Evolutionary conservation across 2,329 filamentous ascomycete species (phyloP).

Genomic region (Fusarium nematophilum): DNA sequence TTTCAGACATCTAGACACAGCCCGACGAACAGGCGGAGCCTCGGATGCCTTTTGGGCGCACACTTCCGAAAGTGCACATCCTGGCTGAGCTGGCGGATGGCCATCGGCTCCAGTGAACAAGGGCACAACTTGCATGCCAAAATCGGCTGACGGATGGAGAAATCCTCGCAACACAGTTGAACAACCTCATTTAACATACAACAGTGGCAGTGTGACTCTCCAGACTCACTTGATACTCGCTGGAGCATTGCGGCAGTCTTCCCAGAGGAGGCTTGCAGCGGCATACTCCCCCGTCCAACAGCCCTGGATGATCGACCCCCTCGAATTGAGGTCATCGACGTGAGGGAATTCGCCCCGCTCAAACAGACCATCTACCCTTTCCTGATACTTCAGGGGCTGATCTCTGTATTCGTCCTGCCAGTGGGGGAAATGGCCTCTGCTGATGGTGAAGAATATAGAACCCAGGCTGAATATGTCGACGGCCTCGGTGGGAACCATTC

Average conservation of each 20-base stretch:
- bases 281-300: background rate
- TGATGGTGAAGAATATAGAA: background rate
- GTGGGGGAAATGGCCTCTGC: background rate
- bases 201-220: too few species aligned
- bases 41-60: too few species aligned
- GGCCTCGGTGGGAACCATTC: background rate
- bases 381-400: background rate
- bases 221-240: too few species aligned
- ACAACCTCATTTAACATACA: too few species aligned
- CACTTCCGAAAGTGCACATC: too few species aligned
- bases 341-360: background rate
- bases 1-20: too few species aligned
- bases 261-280: background rate
- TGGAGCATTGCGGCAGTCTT: background rate
- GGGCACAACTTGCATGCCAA: too few species aligned
- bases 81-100: too few species aligned
- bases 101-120: too few species aligned
- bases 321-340: background rate
- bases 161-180: too few species aligned
- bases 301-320: background rate
- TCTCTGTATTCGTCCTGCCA: background rate
- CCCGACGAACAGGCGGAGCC: too few species aligned
- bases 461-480: conserved; percentile 3
- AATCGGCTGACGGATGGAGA: too few species aligned
- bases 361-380: conserved; percentile 1